Evolutionary conservation across 306 rosid genomes (phyloP), one percentile per base, ranked within the genome.

Genomic region (Cucurbita maxima): DNA sequence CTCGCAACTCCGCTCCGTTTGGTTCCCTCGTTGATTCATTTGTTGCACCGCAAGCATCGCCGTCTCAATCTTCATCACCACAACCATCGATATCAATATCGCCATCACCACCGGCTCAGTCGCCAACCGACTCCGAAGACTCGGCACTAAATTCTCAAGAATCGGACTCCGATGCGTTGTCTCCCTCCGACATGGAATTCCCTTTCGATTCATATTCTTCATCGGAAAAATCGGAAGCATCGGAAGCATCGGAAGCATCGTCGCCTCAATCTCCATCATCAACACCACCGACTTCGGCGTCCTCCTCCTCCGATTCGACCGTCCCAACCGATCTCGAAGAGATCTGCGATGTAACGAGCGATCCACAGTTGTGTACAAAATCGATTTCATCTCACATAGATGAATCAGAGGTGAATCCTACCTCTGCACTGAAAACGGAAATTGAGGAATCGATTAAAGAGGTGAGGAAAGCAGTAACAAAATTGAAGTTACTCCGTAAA

Each of bases 331-430:
- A 52, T 5, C 19, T 52, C 20, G 9, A 1, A 0, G n/a, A 73
- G 13, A 57, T 73, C 56, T 73, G 76, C 66, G 56, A 44, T 5
- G 41, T 18, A 18, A 73, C 76, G 15, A 57, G 68, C 76, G 41
- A 73, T 14, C 76, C 76, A 2, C 8, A 54, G 7, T 52, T 73
- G 6, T 73, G 76, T 30, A 1, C 10, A 11, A 13, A 7, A 0
- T 73, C 76, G 22, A 55, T 73, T 22, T 12, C 41, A 13, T 5
- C 76, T 12, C 8, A 38, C 16, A 10, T 73, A 9, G 1, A 41
- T 2, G 68, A 22, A 61, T 0, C 41, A 3, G 2, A 0, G 7
- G 20, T 43, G 13, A 13, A 43, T 19, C 68, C 76, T 3, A 8
- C 16, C 2, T 10, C 67, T 1, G 76, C 62, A n/a, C 41, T 73